phyloP scores from a whole-genome alignment of 2,329 filamentous ascomycete genomes.

The Pseudogymnoascus sp. region DNA sequence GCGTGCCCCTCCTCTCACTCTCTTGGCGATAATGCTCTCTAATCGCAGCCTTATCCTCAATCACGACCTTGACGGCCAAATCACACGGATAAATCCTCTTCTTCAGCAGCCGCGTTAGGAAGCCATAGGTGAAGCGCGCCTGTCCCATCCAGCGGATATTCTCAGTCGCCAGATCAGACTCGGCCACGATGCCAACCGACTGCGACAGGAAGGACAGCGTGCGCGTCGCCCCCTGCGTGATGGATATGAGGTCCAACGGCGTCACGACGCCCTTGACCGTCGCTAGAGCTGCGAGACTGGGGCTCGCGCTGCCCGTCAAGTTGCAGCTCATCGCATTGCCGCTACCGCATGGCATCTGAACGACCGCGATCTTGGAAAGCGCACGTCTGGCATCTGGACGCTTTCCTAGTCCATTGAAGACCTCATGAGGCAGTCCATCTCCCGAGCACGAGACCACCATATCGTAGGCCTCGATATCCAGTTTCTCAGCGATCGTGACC shows the following conservation, averaged over 20 bases:
- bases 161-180: conserved; percentile 83
- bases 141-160: conserved; percentile 88
- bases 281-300: conserved; percentile 68
- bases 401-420: conserved; percentile 84
- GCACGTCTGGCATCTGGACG: conserved; percentile 67
- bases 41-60: conserved; percentile 66
- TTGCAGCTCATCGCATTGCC: conserved; percentile 94
- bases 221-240: conserved; percentile 71
- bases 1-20: conserved; percentile 25
- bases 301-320: conserved; percentile 69
- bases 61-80: conserved; percentile 73
- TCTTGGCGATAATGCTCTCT: conserved; percentile 60
- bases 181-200: conserved; percentile 80
- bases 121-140: conserved; percentile 75
- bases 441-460: conserved; percentile 84
- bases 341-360: conserved; percentile 83
- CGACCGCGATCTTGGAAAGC: conserved; percentile 68
- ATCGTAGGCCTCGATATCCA: conserved; percentile 76
- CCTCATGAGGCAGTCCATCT: conserved; percentile 84
- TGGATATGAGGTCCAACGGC: conserved; percentile 74
- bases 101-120: conserved; percentile 66
- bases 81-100: conserved; percentile 83
- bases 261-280: conserved; percentile 84
- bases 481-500: conserved; percentile 61
- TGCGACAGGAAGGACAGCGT: conserved; percentile 87